Evolutionary conservation across 768 basidiomycete genomes (phyloP).

Genomic region (Saitozyma podzolica): DNA sequence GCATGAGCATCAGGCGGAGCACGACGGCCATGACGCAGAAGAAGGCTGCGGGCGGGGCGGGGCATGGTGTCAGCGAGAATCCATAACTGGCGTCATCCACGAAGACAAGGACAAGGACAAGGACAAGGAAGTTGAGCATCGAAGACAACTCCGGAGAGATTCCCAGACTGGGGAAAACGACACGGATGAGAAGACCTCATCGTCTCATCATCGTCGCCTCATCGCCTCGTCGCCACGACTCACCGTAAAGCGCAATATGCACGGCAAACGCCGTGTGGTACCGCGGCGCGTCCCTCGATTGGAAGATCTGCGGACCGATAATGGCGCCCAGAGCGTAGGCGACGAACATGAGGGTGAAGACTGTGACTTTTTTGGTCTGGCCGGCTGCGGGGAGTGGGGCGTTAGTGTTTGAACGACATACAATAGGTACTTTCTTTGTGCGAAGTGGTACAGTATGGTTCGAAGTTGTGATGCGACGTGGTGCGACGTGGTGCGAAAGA

Average conservation of each 20-base stretch:
- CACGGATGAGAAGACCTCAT: no score
- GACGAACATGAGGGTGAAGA: slow-evolving; percentile 59
- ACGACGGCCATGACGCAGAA: slow-evolving; percentile 56
- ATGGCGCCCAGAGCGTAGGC: slow-evolving; percentile 61
- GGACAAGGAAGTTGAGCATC: no score
- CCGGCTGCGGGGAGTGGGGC: slow-evolving; percentile 48
- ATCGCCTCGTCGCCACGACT: neutral
- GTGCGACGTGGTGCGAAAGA: no score
- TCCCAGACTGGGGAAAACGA: no score
- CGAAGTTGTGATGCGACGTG: no score
- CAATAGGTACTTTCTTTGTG: no score
- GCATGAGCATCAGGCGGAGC: slow-evolving; percentile 58
- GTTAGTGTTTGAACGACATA: neutral
- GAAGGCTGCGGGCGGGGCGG: slow-evolving; percentile 29
- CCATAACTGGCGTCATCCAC: no score
- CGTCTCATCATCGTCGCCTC: no score
- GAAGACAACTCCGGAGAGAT: no score
- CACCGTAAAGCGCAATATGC: slow-evolving; percentile 59
- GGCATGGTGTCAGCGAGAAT: no score
- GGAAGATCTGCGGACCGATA: slow-evolving; percentile 59
- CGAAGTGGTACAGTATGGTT: no score
- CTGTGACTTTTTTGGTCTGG: slow-evolving; percentile 60
- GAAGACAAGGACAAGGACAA: no score
- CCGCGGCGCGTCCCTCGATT: slow-evolving; percentile 57
- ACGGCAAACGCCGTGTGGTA: slow-evolving; percentile 59